Evolutionary conservation across 2,329 filamentous ascomycete species (phyloP), one percentile per base, ranked within the genome.

Genomic region (Sporothrix luriei): DNA sequence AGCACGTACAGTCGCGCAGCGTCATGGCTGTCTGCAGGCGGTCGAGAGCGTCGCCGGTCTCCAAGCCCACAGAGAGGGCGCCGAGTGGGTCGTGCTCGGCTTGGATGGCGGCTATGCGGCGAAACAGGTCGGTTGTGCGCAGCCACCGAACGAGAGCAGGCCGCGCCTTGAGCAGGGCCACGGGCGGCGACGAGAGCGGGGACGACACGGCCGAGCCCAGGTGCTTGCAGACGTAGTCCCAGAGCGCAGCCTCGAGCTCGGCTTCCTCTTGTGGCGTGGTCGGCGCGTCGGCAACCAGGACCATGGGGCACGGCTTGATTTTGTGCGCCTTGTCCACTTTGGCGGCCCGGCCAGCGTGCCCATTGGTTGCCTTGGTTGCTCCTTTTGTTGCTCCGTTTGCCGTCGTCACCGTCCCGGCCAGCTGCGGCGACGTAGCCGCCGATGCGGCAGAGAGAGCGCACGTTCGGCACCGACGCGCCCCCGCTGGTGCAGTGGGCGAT

Each of bases 1-100:
- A 93, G 74, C 91, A 85, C 3, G 90, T 92, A 77, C 91, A 93
- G 80, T 95, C 92, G 65, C 92, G 83, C 73, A 95, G 78, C 3
- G 92, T 94, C 91, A 94, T 94, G 69, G 91, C 90, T 7, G 91
- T 81, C 14, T 86, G 84, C 71, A 91, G 88, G 38, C 84, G 80
- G 13, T 79, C 76, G 48, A 84, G 78, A 3, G 77, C 75, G 40
- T 43, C 43, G 33, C 43, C 29, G 2, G 24, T 38, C 21, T 57
- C 33, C 29, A 40, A 6, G 19, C 38, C 7, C 14, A 74, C 16
- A 2, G 52, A 24, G 11, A 73, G 52, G 1, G 71, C 68, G 5
- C 72, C 71, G 33, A 54, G 46, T 4, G 76, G 71, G 69, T 82
- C 78, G 24, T 75, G 72, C 1, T 77, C 77, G 16, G 51, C 51